phyloP scores from a whole-genome alignment of 495 filamentous ascomycete species.

The Penicillium samsonianum region DNA sequence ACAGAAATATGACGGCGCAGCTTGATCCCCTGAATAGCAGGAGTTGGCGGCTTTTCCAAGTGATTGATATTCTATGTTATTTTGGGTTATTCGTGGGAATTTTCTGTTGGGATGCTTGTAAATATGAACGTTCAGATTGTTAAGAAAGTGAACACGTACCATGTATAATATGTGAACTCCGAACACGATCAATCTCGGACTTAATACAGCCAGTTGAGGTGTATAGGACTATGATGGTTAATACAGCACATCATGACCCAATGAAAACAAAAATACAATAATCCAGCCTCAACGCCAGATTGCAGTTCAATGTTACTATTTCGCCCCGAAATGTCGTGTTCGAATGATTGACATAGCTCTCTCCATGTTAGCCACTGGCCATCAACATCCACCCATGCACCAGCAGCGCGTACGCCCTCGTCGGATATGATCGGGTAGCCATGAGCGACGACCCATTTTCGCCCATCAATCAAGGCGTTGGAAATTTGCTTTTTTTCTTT shows the following conservation, averaged over 20 bases:
- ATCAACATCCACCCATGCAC: slow-evolving; percentile 67
- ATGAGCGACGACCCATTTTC: too few species aligned
- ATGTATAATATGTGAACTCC: background rate
- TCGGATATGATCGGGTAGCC: too few species aligned
- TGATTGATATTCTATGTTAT: background rate
- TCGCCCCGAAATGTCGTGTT: background rate
- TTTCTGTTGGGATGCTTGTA: background rate
- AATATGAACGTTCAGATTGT: background rate
- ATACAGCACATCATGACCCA: background rate
- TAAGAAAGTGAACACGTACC: background rate
- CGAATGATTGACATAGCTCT: background rate
- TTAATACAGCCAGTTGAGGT: background rate
- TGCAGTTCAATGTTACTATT: background rate
- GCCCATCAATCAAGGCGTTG: too few species aligned
- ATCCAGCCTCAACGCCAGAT: background rate
- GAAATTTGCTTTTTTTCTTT: too few species aligned
- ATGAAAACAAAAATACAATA: background rate
- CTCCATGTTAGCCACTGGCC: slow-evolving; percentile 23
- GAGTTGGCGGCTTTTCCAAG: background rate
- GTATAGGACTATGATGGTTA: background rate
- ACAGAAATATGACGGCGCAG: slow-evolving; percentile 1
- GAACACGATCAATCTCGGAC: too few species aligned
- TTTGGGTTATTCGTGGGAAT: background rate
- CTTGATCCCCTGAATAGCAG: background rate
- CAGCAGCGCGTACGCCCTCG: too few species aligned